phyloP scores from a whole-genome alignment of 2,329 filamentous ascomycete species.

The Diaporthe nobilis region DNA sequence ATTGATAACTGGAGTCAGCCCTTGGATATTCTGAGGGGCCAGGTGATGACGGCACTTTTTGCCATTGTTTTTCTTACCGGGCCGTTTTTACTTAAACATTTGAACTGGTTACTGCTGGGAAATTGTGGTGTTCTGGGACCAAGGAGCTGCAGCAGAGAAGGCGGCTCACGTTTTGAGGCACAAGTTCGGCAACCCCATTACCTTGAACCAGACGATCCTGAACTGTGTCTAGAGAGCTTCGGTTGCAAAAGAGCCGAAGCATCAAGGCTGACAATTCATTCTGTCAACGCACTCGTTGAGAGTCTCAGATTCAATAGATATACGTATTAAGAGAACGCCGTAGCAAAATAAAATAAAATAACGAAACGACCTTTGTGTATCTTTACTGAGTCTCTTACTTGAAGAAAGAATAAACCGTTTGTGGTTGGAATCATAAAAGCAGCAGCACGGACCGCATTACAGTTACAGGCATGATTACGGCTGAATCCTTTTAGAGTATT shows the following conservation, averaged over 20 bases:
- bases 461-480: background rate
- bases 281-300: background rate
- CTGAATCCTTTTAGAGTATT: background rate
- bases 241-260: background rate
- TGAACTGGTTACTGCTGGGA: too few relatives aligned
- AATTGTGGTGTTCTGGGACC: too few relatives aligned
- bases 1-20: too few relatives aligned
- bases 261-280: background rate
- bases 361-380: background rate
- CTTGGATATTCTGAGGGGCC: too few relatives aligned
- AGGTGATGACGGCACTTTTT: too few relatives aligned
- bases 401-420: background rate
- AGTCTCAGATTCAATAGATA: background rate
- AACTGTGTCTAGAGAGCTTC: background rate
- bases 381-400: background rate
- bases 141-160: too few relatives aligned
- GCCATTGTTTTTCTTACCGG: too few relatives aligned
- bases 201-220: too few relatives aligned
- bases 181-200: too few relatives aligned
- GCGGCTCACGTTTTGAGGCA: too few relatives aligned
- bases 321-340: background rate
- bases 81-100: too few relatives aligned
- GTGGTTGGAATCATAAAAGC: background rate
- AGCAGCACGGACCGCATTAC: background rate
- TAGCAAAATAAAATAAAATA: too few relatives aligned